Evolutionary conservation across 441 rosid species (phyloP), one percentile per base, ranked within the genome.

Genomic region (Gossypium schwendimanii): DNA sequence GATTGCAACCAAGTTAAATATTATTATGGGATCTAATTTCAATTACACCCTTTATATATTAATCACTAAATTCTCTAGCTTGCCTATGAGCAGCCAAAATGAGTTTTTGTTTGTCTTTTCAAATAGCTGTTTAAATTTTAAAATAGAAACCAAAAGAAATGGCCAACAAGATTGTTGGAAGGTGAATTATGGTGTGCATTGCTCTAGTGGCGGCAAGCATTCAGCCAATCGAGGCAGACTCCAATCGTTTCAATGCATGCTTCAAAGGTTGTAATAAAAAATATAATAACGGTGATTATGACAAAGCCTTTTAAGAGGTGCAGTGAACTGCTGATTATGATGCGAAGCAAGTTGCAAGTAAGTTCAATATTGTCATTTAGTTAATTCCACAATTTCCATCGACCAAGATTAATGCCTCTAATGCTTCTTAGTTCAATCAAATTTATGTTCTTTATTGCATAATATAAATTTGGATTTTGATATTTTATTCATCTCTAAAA

Each of bases 311-410:
- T 61, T 85, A 86, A 49, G 85, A 83, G 72, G 75, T 82, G 85
- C 83, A 71, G 74, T 81, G 88, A 54, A 85, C 85, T 20, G 26
- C 76, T 2, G 81, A 78, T 39, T 82, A 87, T 52, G 18, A 65
- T 8, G 61, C 80, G 21, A 71, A 81, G 31, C 80, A 83, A n/a
- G 53, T 69, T 24, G 36, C 39, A 14, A 3, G 44, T 11, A 24
- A 47, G 18, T n/a, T 61, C 2, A 12, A 17, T 23, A 39, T 47
- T 11, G 17, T 28, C 31, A 26, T 26, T 26, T 26, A 28, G 31
- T 28, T 31, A 31, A 4, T 31, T 0, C 36, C 1, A 31, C 36
- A 31, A 0, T 31, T 1, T 31, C 36, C 36, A 31, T 31, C 36
- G 0, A 31, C 36, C 1, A 31, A 31, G 36, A 31, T 31, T 31